A percentile compares a stretch with the other conserved stretches of the same genome.
These are phyloP conservation scores for Paecilomyces sp. DNA, from an alignment of 2,329 filamentous ascomycete species.

Conservation along the genomic window DNA sequence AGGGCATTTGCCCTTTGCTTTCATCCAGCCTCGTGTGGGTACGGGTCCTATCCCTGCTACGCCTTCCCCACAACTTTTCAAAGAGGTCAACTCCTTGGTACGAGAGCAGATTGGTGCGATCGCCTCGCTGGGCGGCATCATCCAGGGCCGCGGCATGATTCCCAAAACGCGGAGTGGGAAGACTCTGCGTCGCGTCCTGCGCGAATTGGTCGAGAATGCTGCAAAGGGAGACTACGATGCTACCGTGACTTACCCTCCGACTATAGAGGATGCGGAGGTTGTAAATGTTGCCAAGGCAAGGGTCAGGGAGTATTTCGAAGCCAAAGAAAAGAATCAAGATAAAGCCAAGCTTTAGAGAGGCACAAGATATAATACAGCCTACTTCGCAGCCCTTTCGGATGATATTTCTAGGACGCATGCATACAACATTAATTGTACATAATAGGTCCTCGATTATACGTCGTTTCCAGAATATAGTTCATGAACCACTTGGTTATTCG, in stretches of 20 bases:
- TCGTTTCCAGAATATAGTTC: too few relatives aligned
- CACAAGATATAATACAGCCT: not conserved
- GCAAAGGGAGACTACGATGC: slow-evolving; percentile 66
- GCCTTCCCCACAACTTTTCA: slow-evolving; percentile 38
- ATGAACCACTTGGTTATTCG: too few relatives aligned
- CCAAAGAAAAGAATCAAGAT: slow-evolving; percentile 25
- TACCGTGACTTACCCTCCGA: slow-evolving; percentile 68
- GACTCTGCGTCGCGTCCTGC: slow-evolving; percentile 72
- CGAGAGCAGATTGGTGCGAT: slow-evolving; percentile 81
- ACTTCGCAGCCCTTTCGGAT: not conserved
- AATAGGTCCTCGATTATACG: too few relatives aligned
- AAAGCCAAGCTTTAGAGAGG: slow-evolving; percentile 39
- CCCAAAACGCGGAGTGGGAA: slow-evolving; percentile 91
- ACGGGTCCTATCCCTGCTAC: slow-evolving; percentile 22
- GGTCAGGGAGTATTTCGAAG: slow-evolving; percentile 68
- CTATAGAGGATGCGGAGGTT: slow-evolving; percentile 72
- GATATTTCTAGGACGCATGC: too few relatives aligned
- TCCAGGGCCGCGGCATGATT: slow-evolving; percentile 79
- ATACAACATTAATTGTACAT: too few relatives aligned
- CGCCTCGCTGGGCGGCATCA: slow-evolving; percentile 75
- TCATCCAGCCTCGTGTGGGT: slow-evolving; percentile 57
- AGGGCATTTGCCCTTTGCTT: slow-evolving; percentile 86
- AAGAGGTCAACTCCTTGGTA: slow-evolving; percentile 47
- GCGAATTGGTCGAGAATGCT: slow-evolving; percentile 78
- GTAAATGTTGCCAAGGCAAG: slow-evolving; percentile 66